Evolutionary conservation across 495 filamentous ascomycete species (phyloP).

Genomic region (Podospora tetraspora): DNA sequence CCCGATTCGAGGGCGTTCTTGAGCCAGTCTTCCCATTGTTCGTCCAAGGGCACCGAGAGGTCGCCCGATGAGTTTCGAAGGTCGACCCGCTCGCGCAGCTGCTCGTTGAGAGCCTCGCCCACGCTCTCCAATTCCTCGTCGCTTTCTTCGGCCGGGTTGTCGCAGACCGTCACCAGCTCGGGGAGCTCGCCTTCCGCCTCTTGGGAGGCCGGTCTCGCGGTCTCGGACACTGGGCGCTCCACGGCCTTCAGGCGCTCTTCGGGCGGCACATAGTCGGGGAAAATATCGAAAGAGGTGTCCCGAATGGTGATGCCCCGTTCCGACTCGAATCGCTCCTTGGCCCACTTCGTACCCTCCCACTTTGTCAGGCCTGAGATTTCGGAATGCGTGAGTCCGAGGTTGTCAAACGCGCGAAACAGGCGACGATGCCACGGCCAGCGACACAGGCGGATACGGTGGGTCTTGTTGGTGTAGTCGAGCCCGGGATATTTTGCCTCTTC

Average conservation of each 20-base stretch:
- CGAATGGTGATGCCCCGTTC: constrained; percentile 66
- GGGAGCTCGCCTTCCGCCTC: constrained; percentile 36
- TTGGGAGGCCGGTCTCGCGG: constrained; percentile 43
- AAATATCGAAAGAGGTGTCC: constrained; percentile 73
- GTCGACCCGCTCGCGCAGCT: constrained; percentile 63
- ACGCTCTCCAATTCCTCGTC: constrained; percentile 67
- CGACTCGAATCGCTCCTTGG: constrained; percentile 74
- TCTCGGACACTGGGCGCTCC: constrained; percentile 23
- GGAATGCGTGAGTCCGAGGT: constrained; percentile 62
- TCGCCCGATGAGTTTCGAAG: constrained; percentile 55
- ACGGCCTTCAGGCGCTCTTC: constrained; percentile 29
- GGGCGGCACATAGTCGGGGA: constrained; percentile 51
- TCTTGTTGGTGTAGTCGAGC: constrained; percentile 74
- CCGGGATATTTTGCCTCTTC: constrained; percentile 88
- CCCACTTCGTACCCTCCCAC: constrained; percentile 93
- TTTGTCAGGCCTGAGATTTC: constrained; percentile 78
- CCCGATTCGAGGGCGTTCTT: constrained; percentile 69
- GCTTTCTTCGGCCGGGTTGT: constrained; percentile 55
- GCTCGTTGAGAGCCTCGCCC: constrained; percentile 65
- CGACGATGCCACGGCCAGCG: constrained; percentile 76
- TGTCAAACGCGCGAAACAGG: constrained; percentile 79
- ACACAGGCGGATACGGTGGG: constrained; percentile 77
- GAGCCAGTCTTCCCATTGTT: constrained; percentile 81
- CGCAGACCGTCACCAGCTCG: constrained; percentile 47
- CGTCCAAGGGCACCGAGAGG: constrained; percentile 60